Evolutionary conservation across 306 rosid genomes (phyloP).

Genomic region (Prunus padus): DNA sequence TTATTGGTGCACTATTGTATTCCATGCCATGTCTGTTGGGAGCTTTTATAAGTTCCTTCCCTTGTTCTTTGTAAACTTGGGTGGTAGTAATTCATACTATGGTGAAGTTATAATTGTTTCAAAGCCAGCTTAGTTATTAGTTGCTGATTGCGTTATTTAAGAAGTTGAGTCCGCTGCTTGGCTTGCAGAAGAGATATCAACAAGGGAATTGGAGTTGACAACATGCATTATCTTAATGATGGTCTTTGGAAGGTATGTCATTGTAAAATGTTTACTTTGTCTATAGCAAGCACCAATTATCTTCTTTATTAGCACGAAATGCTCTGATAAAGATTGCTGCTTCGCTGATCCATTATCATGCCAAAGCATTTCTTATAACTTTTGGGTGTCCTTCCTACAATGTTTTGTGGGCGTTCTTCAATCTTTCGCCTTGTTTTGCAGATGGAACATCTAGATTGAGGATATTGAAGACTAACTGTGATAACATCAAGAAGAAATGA

Average conservation of each 20-base stretch:
- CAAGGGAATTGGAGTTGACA: conserved; percentile 98
- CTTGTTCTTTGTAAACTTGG: background rate
- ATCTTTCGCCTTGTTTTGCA: conserved; percentile 19
- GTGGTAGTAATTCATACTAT: too few relatives aligned
- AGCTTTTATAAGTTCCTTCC: background rate
- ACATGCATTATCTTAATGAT: conserved; percentile 96
- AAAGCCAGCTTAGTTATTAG: background rate
- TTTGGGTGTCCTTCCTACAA: background rate
- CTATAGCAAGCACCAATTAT: background rate
- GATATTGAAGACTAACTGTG: conserved; percentile 25
- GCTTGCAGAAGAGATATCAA: conserved; percentile 73
- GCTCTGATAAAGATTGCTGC: background rate
- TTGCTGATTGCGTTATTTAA: conserved; percentile 21
- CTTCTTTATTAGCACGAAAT: background rate
- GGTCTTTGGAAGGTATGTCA: conserved; percentile 95
- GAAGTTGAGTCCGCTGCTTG: conserved; percentile 24
- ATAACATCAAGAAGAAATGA: conserved; percentile 6
- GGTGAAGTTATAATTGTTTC: background rate
- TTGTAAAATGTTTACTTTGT: conserved; percentile 16
- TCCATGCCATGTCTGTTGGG: background rate
- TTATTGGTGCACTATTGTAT: background rate
- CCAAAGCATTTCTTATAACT: background rate
- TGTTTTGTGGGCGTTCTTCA: background rate
- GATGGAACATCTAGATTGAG: conserved; percentile 85
- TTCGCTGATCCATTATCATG: background rate